A percentile compares a stretch with the other conserved stretches of the same genome.
phyloP scores from a whole-genome alignment of 805 yeast species.

The Yamadazyma laniorum region DNA sequence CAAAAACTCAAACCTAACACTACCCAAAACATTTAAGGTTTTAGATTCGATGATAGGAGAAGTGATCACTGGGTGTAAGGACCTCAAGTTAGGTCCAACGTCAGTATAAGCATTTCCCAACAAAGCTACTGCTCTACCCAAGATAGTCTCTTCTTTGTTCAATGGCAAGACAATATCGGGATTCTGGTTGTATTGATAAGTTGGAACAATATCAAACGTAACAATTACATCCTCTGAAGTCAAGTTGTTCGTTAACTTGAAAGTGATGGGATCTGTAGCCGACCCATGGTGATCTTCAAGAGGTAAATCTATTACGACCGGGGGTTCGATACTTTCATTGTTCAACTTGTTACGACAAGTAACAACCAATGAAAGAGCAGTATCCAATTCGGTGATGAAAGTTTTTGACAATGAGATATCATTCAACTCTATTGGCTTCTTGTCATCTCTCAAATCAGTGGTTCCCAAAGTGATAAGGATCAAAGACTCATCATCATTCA shows the following conservation, averaged over 20 bases:
- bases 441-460: conserved; percentile 64
- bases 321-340: conserved; percentile 45
- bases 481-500: conserved; percentile 62
- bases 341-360: conserved; percentile 33
- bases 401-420: conserved; percentile 69
- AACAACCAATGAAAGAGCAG: conserved; percentile 76
- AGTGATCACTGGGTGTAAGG: conserved; percentile 63
- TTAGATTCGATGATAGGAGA: conserved; percentile 74
- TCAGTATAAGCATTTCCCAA: conserved; percentile 59
- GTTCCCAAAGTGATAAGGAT: conserved; percentile 85
- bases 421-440: conserved; percentile 64
- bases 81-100: conserved; percentile 66
- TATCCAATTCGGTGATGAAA: conserved; percentile 80
- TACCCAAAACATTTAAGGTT: conserved; percentile 74
- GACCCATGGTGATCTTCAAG: conserved; percentile 71
- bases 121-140: conserved; percentile 84
- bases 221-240: conserved; percentile 55
- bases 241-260: conserved; percentile 51
- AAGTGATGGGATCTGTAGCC: conserved; percentile 72
- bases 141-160: conserved; percentile 24
- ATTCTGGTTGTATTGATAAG: conserved; percentile 53
- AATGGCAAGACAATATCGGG: conserved; percentile 15
- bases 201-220: conserved; percentile 85
- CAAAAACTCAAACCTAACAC: conserved; percentile 70
- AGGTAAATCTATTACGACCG: conserved; percentile 73